Percentiles rank a stretch among this genome's conserved stretches.
Conservation (phyloP, 164 flowering plant species). For the Vitis cinerea region DNA sequence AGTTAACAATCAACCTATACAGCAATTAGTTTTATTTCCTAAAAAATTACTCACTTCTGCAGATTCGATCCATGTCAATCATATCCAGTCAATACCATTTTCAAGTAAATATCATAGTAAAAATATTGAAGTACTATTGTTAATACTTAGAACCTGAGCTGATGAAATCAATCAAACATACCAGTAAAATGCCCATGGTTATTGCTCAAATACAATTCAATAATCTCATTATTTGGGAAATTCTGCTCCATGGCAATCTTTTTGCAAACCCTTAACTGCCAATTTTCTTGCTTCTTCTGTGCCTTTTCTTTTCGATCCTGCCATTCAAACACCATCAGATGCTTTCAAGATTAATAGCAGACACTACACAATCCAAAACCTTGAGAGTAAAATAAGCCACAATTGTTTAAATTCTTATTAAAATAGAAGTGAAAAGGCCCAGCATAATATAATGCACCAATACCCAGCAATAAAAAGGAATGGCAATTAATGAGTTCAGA, state of each 20-base stretch:
- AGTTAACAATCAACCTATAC: background rate
- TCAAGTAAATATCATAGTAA: background rate
- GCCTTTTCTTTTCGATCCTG: slow-evolving; percentile 58
- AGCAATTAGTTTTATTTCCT: too few species aligned
- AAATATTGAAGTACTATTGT: background rate
- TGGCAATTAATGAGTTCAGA: background rate
- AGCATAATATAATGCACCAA: background rate
- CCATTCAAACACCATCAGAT: slow-evolving; percentile 14
- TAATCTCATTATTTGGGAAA: slow-evolving; percentile 73
- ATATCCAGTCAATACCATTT: background rate
- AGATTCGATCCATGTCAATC: too few species aligned
- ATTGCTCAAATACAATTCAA: slow-evolving; percentile 57
- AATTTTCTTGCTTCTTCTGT: slow-evolving; percentile 51
- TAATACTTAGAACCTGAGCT: background rate
- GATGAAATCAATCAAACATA: slow-evolving; percentile 16
- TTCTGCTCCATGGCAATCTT: slow-evolving; percentile 61
- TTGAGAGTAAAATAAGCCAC: background rate
- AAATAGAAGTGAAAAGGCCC: background rate
- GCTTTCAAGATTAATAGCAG: background rate
- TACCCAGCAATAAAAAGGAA: background rate
- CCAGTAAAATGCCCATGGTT: slow-evolving; percentile 46
- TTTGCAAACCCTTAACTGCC: slow-evolving; percentile 64
- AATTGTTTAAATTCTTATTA: background rate
- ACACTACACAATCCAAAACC: background rate
- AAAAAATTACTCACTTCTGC: too few species aligned